Percentiles rank a stretch among this genome's conserved stretches.
Evolutionary conservation across 1,139 yeast genomes (phyloP).

Genomic region (Pichia sp.): DNA sequence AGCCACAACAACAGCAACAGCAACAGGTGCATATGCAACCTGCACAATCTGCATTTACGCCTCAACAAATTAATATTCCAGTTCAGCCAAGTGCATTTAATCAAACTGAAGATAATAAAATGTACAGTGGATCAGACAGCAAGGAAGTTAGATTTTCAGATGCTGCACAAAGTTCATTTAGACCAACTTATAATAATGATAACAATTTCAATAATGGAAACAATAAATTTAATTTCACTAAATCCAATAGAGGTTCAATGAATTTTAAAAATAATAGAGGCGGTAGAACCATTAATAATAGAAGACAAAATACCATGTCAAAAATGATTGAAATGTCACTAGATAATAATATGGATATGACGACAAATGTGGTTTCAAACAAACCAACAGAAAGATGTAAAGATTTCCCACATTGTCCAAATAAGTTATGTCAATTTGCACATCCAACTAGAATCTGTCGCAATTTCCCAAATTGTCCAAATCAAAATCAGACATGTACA

Average conservation of each 20-base stretch:
- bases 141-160: conserved; percentile 13
- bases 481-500: conserved; percentile 76
- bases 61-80: conserved; percentile 6
- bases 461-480: conserved; percentile 74
- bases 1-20: conserved; percentile 8
- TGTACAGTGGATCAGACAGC: conserved; percentile 4
- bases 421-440: conserved; percentile 61
- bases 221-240: conserved; percentile 10
- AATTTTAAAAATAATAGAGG: conserved; percentile 10
- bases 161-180: conserved; percentile 5
- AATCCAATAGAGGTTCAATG: conserved; percentile 1
- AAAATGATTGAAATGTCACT: conserved; percentile 33
- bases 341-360: conserved; percentile 18
- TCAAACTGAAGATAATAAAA: not conserved
- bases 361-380: conserved; percentile 28
- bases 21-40: conserved; percentile 15
- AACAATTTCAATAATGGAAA: not conserved
- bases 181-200: not conserved
- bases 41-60: conserved; percentile 10
- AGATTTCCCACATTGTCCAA: conserved; percentile 71
- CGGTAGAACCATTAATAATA: conserved; percentile 7
- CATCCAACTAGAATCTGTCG: conserved; percentile 78
- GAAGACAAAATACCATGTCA: conserved; percentile 9
- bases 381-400: conserved; percentile 62
- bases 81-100: conserved; percentile 1